Conservation (phyloP, 192 early-diverging fungal genomes). For the Podochytrium sp. region DNA sequence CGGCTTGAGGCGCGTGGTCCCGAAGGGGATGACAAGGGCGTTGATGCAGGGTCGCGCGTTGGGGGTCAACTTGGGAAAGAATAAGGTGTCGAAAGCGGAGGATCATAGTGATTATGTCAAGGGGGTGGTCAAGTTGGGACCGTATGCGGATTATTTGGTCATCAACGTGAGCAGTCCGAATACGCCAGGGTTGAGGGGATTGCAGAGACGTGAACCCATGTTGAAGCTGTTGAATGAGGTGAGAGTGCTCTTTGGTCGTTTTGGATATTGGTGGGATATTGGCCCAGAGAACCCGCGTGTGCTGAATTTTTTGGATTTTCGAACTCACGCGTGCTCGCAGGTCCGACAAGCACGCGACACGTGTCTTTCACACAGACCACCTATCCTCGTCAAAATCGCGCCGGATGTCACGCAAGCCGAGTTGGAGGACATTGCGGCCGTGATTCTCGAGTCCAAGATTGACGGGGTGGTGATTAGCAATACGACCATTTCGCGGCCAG, state of each 20-base stretch:
- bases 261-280: no score
- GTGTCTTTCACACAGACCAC: conserved; percentile 57
- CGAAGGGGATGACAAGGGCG: conserved; percentile 54
- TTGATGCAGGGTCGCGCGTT: conserved; percentile 63
- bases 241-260: conserved; percentile 11
- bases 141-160: conserved; percentile 85
- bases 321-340: conserved; percentile 20
- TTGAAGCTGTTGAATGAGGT: conserved; percentile 72
- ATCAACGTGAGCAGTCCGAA: conserved; percentile 90
- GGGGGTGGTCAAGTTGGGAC: conserved; percentile 72
- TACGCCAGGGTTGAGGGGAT: conserved; percentile 76
- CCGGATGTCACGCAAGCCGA: conserved; percentile 80
- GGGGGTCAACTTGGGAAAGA: conserved; percentile 89
- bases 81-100: conserved; percentile 72
- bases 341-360: conserved; percentile 39
- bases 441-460: conserved; percentile 69
- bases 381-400: conserved; percentile 88
- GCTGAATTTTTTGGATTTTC: conserved; percentile 8
- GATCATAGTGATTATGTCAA: conserved; percentile 79
- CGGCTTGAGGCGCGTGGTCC: conserved; percentile 73
- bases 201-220: conserved; percentile 74
- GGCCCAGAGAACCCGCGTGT: no score
- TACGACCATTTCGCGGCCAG: conserved; percentile 81
- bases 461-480: conserved; percentile 89
- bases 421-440: conserved; percentile 77